phyloP scores from a whole-genome alignment of 495 filamentous ascomycete species.

The Elasticomyces elasticus region DNA sequence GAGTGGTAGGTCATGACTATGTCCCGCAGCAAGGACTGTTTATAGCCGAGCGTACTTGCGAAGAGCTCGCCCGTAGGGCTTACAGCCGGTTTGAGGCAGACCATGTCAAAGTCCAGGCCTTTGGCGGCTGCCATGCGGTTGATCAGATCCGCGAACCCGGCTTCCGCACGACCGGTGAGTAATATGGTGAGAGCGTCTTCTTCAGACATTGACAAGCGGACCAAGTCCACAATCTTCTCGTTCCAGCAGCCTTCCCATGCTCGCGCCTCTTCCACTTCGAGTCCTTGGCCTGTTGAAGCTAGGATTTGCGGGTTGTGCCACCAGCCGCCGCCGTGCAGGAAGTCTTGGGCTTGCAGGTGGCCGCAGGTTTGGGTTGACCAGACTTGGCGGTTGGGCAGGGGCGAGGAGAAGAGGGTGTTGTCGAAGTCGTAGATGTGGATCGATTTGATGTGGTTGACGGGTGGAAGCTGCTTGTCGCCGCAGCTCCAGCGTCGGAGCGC shows the following conservation, averaged over 20 bases:
- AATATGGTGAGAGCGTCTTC: constrained; percentile 79
- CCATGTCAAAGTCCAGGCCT: constrained; percentile 74
- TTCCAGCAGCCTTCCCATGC: constrained; percentile 98
- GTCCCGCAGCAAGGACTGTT: constrained; percentile 69
- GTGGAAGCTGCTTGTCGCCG: constrained; percentile 62
- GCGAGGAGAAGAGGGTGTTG: constrained; percentile 95
- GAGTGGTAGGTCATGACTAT: constrained; percentile 73
- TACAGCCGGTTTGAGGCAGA: constrained; percentile 77
- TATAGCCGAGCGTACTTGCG: constrained; percentile 72
- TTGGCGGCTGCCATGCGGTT: constrained; percentile 73
- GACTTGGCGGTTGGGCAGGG: constrained; percentile 77
- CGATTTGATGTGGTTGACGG: constrained; percentile 55
- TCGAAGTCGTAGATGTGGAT: constrained; percentile 99
- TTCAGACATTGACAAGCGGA: constrained; percentile 72
- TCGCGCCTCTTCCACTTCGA: constrained; percentile 69
- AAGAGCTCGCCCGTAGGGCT: constrained; percentile 71
- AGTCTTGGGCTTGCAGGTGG: constrained; percentile 60
- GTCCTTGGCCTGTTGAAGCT: constrained; percentile 72
- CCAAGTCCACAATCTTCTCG: constrained; percentile 71
- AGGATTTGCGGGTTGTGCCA: constrained; percentile 91
- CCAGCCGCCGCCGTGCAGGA: constrained; percentile 83
- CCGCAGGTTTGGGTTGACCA: constrained; percentile 73
- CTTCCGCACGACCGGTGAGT: constrained; percentile 77
- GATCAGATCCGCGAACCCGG: constrained; percentile 65
- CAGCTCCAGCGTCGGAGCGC: constrained; percentile 75